These are phyloP conservation scores for Cenchrus purpureus DNA, from an alignment of 176 grass and related monocot species.

Conservation along the genomic window DNA sequence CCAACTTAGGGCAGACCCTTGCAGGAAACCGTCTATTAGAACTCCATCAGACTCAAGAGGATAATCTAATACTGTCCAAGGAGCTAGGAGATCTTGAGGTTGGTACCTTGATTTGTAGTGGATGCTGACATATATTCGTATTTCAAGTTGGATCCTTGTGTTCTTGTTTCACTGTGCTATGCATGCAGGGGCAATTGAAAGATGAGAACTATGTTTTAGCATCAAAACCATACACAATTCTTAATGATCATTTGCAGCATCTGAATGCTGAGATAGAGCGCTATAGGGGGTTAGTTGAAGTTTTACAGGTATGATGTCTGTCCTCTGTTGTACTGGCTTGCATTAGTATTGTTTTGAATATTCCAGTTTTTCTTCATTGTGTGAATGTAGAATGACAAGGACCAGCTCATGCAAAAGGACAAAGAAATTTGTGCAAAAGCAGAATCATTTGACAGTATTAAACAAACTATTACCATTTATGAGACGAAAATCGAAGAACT, in stretches of 20 bases:
- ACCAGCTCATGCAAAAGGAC: slow-evolving; percentile 68
- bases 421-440: slow-evolving; percentile 75
- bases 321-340: slow-evolving; percentile 36
- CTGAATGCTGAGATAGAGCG: slow-evolving; percentile 78
- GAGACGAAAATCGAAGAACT: slow-evolving; percentile 78
- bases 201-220: slow-evolving; percentile 74
- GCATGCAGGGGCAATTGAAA: slow-evolving; percentile 77
- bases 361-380: slow-evolving; percentile 18
- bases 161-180: slow-evolving; percentile 34
- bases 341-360: not conserved
- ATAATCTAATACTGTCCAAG: slow-evolving; percentile 85
- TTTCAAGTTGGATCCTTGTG: slow-evolving; percentile 39
- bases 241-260: slow-evolving; percentile 77
- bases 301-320: slow-evolving; percentile 64
- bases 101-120: slow-evolving; percentile 37
- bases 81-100: slow-evolving; percentile 96
- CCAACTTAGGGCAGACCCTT: slow-evolving; percentile 64
- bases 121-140: slow-evolving; percentile 22
- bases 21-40: slow-evolving; percentile 84
- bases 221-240: slow-evolving; percentile 75
- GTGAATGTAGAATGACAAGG: slow-evolving; percentile 70
- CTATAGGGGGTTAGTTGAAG: slow-evolving; percentile 71
- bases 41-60: slow-evolving; percentile 96
- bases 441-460: slow-evolving; percentile 66
- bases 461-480: slow-evolving; percentile 66